Percentiles rank a stretch among this genome's conserved stretches.
Conservation (phyloP, 2,329 filamentous ascomycete genomes). For the Amphichorda felina region DNA sequence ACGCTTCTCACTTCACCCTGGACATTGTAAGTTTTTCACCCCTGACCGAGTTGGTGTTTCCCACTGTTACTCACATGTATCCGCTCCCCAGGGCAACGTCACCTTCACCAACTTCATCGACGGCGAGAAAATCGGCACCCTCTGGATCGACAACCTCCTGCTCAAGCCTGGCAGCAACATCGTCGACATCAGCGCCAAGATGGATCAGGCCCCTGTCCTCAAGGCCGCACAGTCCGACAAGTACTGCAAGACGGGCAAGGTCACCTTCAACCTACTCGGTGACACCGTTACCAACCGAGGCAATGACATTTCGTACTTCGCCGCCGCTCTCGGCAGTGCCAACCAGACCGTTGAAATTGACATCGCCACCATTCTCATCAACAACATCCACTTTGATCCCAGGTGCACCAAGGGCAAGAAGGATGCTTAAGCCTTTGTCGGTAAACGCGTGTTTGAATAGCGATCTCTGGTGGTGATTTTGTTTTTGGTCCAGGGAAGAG, state of each 20-base stretch:
- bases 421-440: too few relatives aligned
- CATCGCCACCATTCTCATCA: conserved; percentile 30
- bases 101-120: conserved; percentile 47
- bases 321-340: conserved; percentile 36
- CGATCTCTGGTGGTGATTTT: too few relatives aligned
- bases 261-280: conserved; percentile 44
- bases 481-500: too few relatives aligned
- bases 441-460: too few relatives aligned
- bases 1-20: conserved; percentile 50
- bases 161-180: conserved; percentile 48
- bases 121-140: conserved; percentile 36
- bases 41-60: background rate
- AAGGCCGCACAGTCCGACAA: conserved; percentile 19
- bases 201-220: conserved; percentile 38
- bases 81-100: conserved; percentile 41
- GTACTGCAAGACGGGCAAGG: conserved; percentile 40
- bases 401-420: conserved; percentile 11
- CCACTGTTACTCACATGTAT: conserved; percentile 3
- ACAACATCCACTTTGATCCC: conserved; percentile 14
- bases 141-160: conserved; percentile 44
- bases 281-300: conserved; percentile 37
- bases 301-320: conserved; percentile 42
- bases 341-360: conserved; percentile 41
- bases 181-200: conserved; percentile 39
- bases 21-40: conserved; percentile 40